phyloP scores from a whole-genome alignment of 2,329 filamentous ascomycete species.

The Nakataea oryzae region DNA sequence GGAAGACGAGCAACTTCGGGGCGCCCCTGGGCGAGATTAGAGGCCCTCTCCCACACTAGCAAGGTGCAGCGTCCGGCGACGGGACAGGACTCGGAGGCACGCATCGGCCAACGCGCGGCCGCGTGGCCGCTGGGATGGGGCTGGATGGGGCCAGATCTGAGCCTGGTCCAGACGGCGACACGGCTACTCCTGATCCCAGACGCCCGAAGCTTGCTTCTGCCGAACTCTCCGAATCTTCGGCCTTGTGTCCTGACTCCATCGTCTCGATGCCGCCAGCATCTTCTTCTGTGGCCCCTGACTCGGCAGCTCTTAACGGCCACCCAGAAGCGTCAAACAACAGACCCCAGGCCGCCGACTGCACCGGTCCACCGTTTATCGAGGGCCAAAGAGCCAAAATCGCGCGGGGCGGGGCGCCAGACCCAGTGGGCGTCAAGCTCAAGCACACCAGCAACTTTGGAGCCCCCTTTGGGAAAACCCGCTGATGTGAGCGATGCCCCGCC shows the following conservation, averaged over 20 bases:
- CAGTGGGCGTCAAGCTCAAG: neutral
- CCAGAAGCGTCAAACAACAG: neutral
- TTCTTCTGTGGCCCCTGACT: neutral
- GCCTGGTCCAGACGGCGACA: neutral
- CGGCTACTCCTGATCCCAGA: neutral
- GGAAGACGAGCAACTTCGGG: slow-evolving; percentile 34
- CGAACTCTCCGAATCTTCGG: neutral
- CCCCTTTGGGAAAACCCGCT: neutral
- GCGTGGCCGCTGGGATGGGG: neutral
- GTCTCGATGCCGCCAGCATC: neutral
- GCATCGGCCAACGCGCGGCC: too few relatives aligned
- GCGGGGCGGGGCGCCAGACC: neutral
- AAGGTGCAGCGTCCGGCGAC: neutral
- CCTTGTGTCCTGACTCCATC: neutral
- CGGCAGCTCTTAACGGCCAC: neutral
- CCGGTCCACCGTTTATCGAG: neutral
- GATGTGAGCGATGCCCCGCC: neutral
- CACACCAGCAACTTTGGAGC: neutral
- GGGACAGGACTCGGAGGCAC: neutral
- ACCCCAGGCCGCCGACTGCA: too few relatives aligned
- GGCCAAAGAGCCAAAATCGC: neutral
- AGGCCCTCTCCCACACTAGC: neutral
- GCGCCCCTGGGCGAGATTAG: slow-evolving; percentile 27
- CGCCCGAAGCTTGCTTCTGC: neutral
- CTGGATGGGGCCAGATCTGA: neutral